phyloP scores from a whole-genome alignment of 2,329 filamentous ascomycete genomes.

The Monilinia fructigena region DNA sequence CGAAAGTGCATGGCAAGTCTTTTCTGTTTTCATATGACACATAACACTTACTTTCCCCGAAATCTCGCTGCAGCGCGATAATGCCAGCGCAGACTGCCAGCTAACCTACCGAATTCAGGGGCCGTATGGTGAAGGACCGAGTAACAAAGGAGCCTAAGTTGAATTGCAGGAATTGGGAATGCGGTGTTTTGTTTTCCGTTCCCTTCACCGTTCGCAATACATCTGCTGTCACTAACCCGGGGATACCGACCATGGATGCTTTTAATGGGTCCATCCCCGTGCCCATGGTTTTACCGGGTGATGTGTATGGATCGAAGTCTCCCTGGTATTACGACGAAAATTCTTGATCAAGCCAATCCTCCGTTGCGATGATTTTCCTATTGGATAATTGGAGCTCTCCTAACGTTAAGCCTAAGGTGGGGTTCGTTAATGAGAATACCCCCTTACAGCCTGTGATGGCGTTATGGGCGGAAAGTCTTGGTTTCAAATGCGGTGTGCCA shows the following conservation, averaged over 20 bases:
- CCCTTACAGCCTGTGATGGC: not conserved
- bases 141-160: slow-evolving; percentile 68
- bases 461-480: slow-evolving; percentile 4
- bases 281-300: slow-evolving; percentile 62
- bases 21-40: not conserved
- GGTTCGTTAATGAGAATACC: not conserved
- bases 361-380: slow-evolving; percentile 17
- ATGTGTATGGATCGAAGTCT: slow-evolving; percentile 37
- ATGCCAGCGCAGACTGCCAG: slow-evolving; percentile 2
- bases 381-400: not conserved
- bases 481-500: slow-evolving; percentile 18
- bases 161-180: slow-evolving; percentile 92
- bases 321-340: slow-evolving; percentile 37
- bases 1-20: slow-evolving; percentile 81
- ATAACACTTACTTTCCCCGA: not conserved
- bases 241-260: slow-evolving; percentile 38
- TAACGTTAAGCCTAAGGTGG: not conserved
- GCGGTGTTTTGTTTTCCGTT: slow-evolving; percentile 72
- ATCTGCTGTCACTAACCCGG: slow-evolving; percentile 13
- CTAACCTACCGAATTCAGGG: slow-evolving; percentile 53
- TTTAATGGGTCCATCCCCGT: slow-evolving; percentile 60
- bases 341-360: slow-evolving; percentile 14
- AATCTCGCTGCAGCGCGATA: not conserved
- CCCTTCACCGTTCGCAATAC: slow-evolving; percentile 4
- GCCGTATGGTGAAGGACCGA: slow-evolving; percentile 70